Percentiles rank a stretch among this genome's conserved stretches.
phyloP scores from a whole-genome alignment of 306 rosid species.

The Cotoneaster glaucophyllus region DNA sequence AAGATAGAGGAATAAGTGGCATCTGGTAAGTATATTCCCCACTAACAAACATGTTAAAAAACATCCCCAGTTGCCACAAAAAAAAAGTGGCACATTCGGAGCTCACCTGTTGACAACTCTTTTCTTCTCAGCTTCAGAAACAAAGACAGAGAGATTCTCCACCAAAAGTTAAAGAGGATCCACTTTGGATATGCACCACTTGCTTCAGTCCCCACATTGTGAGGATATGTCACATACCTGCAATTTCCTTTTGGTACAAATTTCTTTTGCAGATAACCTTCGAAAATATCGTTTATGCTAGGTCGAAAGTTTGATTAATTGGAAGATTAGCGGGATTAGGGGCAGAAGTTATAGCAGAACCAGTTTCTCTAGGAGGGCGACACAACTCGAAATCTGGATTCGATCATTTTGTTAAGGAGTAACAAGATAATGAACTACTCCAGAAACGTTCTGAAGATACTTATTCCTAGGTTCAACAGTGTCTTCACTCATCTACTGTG shows the following conservation, averaged over 20 bases:
- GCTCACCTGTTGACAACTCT: conserved; percentile 18
- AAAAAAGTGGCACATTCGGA: conserved; percentile 10
- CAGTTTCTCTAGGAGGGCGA: background rate
- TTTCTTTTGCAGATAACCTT: background rate
- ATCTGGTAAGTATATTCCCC: background rate
- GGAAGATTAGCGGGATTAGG: background rate
- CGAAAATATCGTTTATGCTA: background rate
- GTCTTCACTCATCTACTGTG: background rate
- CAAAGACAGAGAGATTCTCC: conserved; percentile 31
- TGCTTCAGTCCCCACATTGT: conserved; percentile 16
- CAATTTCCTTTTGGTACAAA: background rate
- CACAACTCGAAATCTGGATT: background rate
- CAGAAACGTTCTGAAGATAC: background rate
- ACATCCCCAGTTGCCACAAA: conserved; percentile 22
- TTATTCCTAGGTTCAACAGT: background rate
- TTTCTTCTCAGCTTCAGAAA: conserved; percentile 28
- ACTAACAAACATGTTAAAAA: background rate
- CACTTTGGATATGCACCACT: conserved; percentile 10
- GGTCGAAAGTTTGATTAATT: background rate
- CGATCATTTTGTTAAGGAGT: background rate
- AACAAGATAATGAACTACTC: background rate
- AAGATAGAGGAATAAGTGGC: background rate
- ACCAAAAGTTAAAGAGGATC: conserved; percentile 11
- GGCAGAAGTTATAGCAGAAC: background rate
- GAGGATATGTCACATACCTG: background rate